A percentile compares a stretch with the other conserved stretches of the same genome.
Conservation (phyloP, 2,329 filamentous ascomycete genomes). For the Calonectria montana region DNA sequence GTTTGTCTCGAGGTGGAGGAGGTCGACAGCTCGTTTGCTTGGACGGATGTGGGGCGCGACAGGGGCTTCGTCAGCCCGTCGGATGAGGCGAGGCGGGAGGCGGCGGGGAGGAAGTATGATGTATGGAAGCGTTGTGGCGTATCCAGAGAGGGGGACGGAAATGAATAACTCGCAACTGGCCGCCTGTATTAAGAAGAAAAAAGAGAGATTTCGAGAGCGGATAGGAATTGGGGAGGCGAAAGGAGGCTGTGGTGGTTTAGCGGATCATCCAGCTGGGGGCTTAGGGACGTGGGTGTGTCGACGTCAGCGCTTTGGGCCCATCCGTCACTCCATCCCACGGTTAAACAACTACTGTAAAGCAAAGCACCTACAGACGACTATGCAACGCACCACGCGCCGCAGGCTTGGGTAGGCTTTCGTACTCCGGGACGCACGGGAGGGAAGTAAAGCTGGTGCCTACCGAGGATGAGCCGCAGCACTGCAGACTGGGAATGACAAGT, state of each 20-base stretch:
- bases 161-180: slow-evolving; percentile 24
- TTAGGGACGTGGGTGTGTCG: slow-evolving; percentile 50
- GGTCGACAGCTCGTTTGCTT: slow-evolving; percentile 43
- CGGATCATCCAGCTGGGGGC: slow-evolving; percentile 49
- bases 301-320: slow-evolving; percentile 59
- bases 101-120: slow-evolving; percentile 38
- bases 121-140: slow-evolving; percentile 31
- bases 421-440: slow-evolving; percentile 14
- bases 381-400: slow-evolving; percentile 10
- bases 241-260: slow-evolving; percentile 46
- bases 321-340: slow-evolving; percentile 38
- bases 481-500: slow-evolving; percentile 14
- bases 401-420: slow-evolving; percentile 7
- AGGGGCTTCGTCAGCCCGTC: slow-evolving; percentile 46
- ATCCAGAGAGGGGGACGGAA: slow-evolving; percentile 26
- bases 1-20: slow-evolving; percentile 33
- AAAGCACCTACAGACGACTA: slow-evolving; percentile 12
- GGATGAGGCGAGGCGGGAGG: slow-evolving; percentile 35
- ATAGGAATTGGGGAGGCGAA: slow-evolving; percentile 33
- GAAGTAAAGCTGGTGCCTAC: slow-evolving; percentile 26
- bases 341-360: slow-evolving; percentile 7
- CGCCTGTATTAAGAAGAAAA: slow-evolving; percentile 25
- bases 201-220: slow-evolving; percentile 35
- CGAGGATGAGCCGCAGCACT: slow-evolving; percentile 31
- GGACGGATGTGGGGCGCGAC: slow-evolving; percentile 43